Evolutionary conservation across 2,329 filamentous ascomycete genomes (phyloP).

Genomic region (Leptographium flavum): DNA sequence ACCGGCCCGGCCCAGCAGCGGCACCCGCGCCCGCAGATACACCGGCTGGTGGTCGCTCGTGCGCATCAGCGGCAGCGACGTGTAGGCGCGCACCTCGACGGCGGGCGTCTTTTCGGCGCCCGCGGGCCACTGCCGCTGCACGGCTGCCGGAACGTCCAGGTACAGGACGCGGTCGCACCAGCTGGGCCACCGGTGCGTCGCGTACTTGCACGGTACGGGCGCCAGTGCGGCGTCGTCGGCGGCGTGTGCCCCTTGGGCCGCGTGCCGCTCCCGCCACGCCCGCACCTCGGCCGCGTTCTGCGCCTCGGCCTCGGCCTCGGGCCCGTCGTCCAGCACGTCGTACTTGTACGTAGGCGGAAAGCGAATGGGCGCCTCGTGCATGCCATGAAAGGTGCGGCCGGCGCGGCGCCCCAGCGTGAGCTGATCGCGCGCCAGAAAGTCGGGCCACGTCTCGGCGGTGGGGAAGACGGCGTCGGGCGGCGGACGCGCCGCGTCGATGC

Average conservation of each 20-base stretch:
- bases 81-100: conserved; percentile 50
- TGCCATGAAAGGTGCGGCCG: conserved; percentile 60
- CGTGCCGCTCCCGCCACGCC: background rate
- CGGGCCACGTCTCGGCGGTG: conserved; percentile 47
- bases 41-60: conserved; percentile 84
- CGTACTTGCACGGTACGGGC: conserved; percentile 53
- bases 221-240: conserved; percentile 19
- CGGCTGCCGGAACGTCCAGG: conserved; percentile 45
- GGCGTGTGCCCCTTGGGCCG: conserved; percentile 10
- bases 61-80: conserved; percentile 61
- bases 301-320: conserved; percentile 16
- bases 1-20: conserved; percentile 34
- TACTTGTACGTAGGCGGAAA: conserved; percentile 97
- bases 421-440: conserved; percentile 64
- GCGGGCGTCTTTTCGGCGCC: conserved; percentile 3
- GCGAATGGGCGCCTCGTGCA: conserved; percentile 56
- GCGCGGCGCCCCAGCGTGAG: conserved; percentile 55
- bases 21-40: conserved; percentile 53
- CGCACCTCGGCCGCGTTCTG: conserved; percentile 16
- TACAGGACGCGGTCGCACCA: conserved; percentile 92
- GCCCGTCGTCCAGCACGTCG: conserved; percentile 23
- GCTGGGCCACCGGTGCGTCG: conserved; percentile 69
- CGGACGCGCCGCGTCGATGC: conserved; percentile 57
- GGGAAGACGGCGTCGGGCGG: conserved; percentile 47
- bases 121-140: conserved; percentile 15